These are phyloP conservation scores for Barnettozyma sp. DNA, from an alignment of 805 yeast species.

Conservation along the genomic window DNA sequence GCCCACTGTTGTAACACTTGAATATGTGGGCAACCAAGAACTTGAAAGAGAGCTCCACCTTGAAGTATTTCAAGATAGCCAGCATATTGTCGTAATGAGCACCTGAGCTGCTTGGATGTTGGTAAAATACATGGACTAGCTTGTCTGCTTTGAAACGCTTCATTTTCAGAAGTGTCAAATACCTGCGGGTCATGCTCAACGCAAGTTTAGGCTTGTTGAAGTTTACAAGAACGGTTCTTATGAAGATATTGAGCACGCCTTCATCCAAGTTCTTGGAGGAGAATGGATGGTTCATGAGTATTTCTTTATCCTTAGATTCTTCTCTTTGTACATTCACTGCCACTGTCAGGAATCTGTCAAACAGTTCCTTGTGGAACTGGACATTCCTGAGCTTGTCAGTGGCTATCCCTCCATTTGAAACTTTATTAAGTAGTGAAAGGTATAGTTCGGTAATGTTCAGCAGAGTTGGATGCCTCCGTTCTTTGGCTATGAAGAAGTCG, in stretches of 20 bases:
- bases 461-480: slow-evolving; percentile 9
- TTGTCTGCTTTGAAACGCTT: slow-evolving; percentile 8
- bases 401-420: slow-evolving; percentile 7
- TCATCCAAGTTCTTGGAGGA: slow-evolving; percentile 13
- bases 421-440: slow-evolving; percentile 10
- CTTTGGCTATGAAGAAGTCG: slow-evolving; percentile 9
- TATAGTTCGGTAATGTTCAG: slow-evolving; percentile 17
- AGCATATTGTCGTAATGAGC: slow-evolving; percentile 3
- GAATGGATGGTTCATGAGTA: slow-evolving; percentile 12
- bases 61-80: slow-evolving; percentile 4
- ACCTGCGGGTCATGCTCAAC: slow-evolving; percentile 12
- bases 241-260: slow-evolving; percentile 14
- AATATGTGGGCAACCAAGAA: slow-evolving; percentile 8
- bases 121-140: slow-evolving; percentile 4
- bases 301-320: slow-evolving; percentile 4
- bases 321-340: slow-evolving; percentile 2
- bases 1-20: slow-evolving; percentile 6
- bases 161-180: slow-evolving; percentile 5
- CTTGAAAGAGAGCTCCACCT: slow-evolving; percentile 7
- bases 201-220: slow-evolving; percentile 13
- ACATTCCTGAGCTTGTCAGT: background rate
- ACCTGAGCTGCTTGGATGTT: slow-evolving; percentile 1
- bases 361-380: background rate
- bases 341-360: background rate
- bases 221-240: slow-evolving; percentile 9